phyloP scores from a whole-genome alignment of 2,329 filamentous ascomycete genomes.

The Grosmannia huntii region DNA sequence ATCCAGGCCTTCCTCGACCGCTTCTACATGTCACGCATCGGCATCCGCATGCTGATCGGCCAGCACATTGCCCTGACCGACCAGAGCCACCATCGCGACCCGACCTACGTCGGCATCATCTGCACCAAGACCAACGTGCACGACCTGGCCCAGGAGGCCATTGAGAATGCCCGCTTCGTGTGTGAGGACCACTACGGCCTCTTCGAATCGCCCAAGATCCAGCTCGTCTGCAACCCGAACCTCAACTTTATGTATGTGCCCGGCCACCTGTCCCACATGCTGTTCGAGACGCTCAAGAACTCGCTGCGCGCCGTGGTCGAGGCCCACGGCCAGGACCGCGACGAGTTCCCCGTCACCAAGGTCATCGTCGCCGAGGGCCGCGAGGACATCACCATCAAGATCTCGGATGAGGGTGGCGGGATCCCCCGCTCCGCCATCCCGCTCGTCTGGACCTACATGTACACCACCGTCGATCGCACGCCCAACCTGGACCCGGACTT shows the following conservation, averaged over 20 bases:
- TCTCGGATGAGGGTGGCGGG: conserved; percentile 90
- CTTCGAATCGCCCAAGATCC: conserved; percentile 91
- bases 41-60: conserved; percentile 97
- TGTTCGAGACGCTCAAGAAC: conserved; percentile 98
- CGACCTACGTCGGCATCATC: conserved; percentile 94
- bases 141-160: conserved; percentile 90
- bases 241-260: conserved; percentile 99
- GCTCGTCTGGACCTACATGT: conserved; percentile 99
- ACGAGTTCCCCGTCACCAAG: conserved; percentile 92
- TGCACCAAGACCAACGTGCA: conserved; percentile 97
- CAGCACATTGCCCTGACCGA: conserved; percentile 96
- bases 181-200: conserved; percentile 97
- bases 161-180: conserved; percentile 97
- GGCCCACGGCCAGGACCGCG: conserved; percentile 85
- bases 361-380: conserved; percentile 96
- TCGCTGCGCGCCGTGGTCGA: conserved; percentile 94
- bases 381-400: conserved; percentile 98
- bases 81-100: conserved; percentile 77
- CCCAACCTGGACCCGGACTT: conserved; percentile 94
- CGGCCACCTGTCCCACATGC: conserved; percentile 97
- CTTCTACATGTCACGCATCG: conserved; percentile 99
- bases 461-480: conserved; percentile 93
- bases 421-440: conserved; percentile 89
- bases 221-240: conserved; percentile 88
- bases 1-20: conserved; percentile 96